Percentiles rank a stretch among this genome's conserved stretches.
These are phyloP conservation scores for Hyphodiscus hymeniophilus DNA, from an alignment of 495 filamentous ascomycete species.

Conservation along the genomic window DNA sequence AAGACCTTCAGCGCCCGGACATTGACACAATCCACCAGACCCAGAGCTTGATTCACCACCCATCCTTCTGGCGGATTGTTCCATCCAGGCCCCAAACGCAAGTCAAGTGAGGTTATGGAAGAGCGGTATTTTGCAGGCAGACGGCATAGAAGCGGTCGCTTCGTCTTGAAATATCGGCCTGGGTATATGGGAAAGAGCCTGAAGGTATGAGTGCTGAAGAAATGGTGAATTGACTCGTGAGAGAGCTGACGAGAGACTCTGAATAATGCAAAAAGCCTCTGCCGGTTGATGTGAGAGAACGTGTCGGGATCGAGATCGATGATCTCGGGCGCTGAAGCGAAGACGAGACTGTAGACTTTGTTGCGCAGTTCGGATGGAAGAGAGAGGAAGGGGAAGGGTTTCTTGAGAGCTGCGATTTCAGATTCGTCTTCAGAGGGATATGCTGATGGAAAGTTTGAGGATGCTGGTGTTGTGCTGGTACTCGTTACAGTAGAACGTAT, in stretches of 20 bases:
- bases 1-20: slow-evolving; percentile 63
- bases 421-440: slow-evolving; percentile 37
- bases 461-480: slow-evolving; percentile 21
- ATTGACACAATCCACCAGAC: slow-evolving; percentile 53
- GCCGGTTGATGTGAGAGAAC: slow-evolving; percentile 45
- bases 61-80: slow-evolving; percentile 64
- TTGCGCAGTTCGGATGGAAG: slow-evolving; percentile 71
- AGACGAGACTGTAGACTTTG: slow-evolving; percentile 57
- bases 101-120: slow-evolving; percentile 58
- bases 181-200: slow-evolving; percentile 69
- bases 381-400: slow-evolving; percentile 61
- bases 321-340: slow-evolving; percentile 43
- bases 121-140: slow-evolving; percentile 58
- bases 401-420: slow-evolving; percentile 11
- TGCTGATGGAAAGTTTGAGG: slow-evolving; percentile 33
- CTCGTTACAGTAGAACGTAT: neutral
- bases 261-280: slow-evolving; percentile 33
- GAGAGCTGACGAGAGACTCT: slow-evolving; percentile 57
- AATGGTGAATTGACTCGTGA: slow-evolving; percentile 61
- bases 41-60: slow-evolving; percentile 57
- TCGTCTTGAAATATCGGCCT: slow-evolving; percentile 55
- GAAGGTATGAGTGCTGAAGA: slow-evolving; percentile 70
- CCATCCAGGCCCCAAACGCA: slow-evolving; percentile 78
- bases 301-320: slow-evolving; percentile 67
- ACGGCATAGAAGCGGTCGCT: slow-evolving; percentile 55